Evolutionary conservation across 2,329 filamentous ascomycete genomes (phyloP), one percentile per base, ranked within the genome.

Genomic region (Tolypocladium pustulatum): DNA sequence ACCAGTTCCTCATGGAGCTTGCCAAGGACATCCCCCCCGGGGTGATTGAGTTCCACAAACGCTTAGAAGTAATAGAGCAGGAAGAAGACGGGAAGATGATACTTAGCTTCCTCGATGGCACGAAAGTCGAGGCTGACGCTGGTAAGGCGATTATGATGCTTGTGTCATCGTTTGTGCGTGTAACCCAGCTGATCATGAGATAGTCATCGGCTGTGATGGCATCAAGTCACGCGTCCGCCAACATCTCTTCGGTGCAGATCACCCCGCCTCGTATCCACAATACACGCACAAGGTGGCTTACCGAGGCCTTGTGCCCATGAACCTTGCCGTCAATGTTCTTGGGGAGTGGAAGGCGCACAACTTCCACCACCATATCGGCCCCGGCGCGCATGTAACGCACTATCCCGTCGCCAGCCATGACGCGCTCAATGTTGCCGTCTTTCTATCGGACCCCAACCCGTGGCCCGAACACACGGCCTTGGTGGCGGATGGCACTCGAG

Each of bases 221-320:
- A 85, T 88, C 65, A 86, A 86, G 66, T 83, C 80, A 9, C 71
- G 72, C 17, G 76, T 80, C 1, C 70, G 83, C 1, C 66, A 77
- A 37, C 65, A 80, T 7, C 68, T 86, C 8, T 69, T 84, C 0
- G 79, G 78, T 0, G 64, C 71, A 0, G 64, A 70, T 20, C 59
- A 69, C 68, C 74, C 57, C 65, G 76, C 32, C 55, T 74, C 57
- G 65, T 78, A 1, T 64, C 73, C 71, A 0, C 60, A 65, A 0
- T 87, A 81, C 61, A 78, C 77, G 0, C 75, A 79, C 27, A 83
- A 84, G 64, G 82, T 84, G 65, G 83, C 81, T 0, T 87, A 86
- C 63, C 74, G 85, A 0, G 71, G 67, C 0, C 59, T 72, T 4
- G 57, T 72, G 0, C 65, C 69, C 0, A 85, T 88, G 76, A 71